These are phyloP conservation scores for Salvia splendens DNA, from an alignment of 257 asterid species.

Conservation along the genomic window DNA sequence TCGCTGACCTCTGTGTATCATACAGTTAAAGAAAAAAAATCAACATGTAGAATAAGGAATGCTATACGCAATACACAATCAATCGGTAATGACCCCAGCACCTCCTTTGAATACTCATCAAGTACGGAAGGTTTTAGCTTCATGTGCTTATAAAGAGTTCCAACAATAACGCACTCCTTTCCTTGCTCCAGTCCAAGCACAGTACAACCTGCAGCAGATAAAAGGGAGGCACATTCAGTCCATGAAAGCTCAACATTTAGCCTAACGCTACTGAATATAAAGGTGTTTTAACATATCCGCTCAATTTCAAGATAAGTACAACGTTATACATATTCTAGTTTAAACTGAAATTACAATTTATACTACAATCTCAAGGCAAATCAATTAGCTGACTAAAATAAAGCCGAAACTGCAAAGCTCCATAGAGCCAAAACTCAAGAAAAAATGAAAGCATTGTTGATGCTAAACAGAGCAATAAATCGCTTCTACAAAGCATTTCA, in stretches of 20 bases:
- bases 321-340: no score
- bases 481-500: neutral
- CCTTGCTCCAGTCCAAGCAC: conserved; percentile 84
- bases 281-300: no score
- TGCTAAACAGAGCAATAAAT: conserved; percentile 9
- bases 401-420: neutral
- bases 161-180: conserved; percentile 82
- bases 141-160: conserved; percentile 93
- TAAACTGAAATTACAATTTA: neutral
- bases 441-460: no score
- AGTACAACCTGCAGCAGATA: conserved; percentile 62
- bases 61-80: no score
- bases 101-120: conserved; percentile 98
- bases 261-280: neutral
- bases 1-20: conserved; percentile 52
- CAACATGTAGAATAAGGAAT: no score
- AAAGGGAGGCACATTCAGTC: conserved; percentile 24
- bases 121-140: conserved; percentile 87
- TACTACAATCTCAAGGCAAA: neutral
- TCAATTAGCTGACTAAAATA: neutral
- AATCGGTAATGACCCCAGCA: conserved; percentile 27
- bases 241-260: conserved; percentile 18
- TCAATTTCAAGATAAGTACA: no score
- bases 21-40: neutral
- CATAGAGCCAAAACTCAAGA: conserved; percentile 19